phyloP scores from a whole-genome alignment of 2,329 filamentous ascomycete species.

The Fusarium pseudoanthophilum region DNA sequence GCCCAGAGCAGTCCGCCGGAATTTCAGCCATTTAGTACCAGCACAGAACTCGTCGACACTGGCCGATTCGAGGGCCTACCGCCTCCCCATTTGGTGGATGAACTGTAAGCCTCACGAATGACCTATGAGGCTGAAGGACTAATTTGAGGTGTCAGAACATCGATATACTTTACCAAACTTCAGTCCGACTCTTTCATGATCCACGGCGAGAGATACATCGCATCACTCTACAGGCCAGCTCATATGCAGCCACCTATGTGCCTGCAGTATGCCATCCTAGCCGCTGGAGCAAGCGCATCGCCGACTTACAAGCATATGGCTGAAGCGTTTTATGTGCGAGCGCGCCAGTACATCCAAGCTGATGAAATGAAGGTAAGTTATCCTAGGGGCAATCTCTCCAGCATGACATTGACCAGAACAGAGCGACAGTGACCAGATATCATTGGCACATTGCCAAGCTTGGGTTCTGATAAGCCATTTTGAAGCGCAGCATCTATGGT shows the following conservation, averaged over 20 bases:
- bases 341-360: conserved; percentile 80
- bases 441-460: conserved; percentile 70
- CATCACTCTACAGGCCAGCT: conserved; percentile 74
- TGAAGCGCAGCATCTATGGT: conserved; percentile 83
- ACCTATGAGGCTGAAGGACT: accelerated
- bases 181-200: conserved; percentile 78
- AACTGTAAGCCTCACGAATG: conserved; percentile 6
- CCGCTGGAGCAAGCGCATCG: conserved; percentile 73
- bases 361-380: conserved; percentile 77
- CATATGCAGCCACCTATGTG: conserved; percentile 81
- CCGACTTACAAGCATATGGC: conserved; percentile 76
- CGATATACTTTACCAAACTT: conserved; percentile 75
- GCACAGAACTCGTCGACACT: conserved; percentile 29
- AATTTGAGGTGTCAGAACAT: not conserved
- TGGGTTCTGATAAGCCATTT: conserved; percentile 78
- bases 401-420: conserved; percentile 63
- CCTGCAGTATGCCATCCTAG: conserved; percentile 85
- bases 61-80: conserved; percentile 31
- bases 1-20: conserved; percentile 6
- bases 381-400: not conserved
- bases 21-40: not conserved
- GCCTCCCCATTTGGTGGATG: conserved; percentile 26
- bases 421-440: conserved; percentile 59
- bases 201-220: conserved; percentile 76
- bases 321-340: conserved; percentile 81